These are phyloP conservation scores for Teunomyces lycoperdinae DNA, from an alignment of 805 yeast genomes.

Conservation along the genomic window DNA sequence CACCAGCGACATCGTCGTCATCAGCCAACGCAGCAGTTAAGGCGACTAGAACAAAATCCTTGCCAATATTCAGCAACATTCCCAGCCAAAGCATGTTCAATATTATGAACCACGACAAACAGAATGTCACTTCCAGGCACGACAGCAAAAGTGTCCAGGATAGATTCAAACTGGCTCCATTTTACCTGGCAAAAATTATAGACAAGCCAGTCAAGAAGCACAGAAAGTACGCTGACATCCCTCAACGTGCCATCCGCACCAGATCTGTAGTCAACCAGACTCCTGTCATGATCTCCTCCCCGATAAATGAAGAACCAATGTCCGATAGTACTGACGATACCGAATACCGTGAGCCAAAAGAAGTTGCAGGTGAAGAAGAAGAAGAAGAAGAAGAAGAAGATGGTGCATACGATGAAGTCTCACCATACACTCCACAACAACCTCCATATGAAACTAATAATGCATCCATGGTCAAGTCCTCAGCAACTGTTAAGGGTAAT, in stretches of 20 bases:
- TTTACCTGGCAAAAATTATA: slow-evolving; percentile 39
- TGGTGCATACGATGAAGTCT: slow-evolving; percentile 22
- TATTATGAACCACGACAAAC: slow-evolving; percentile 41
- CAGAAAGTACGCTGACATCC: slow-evolving; percentile 18
- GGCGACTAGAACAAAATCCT: slow-evolving; percentile 44
- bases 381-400: slow-evolving; percentile 26
- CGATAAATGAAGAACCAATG: slow-evolving; percentile 38
- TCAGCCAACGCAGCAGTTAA: slow-evolving; percentile 25
- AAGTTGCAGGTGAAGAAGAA: slow-evolving; percentile 22
- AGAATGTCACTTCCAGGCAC: slow-evolving; percentile 35
- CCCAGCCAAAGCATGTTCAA: slow-evolving; percentile 39
- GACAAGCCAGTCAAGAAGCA: slow-evolving; percentile 33
- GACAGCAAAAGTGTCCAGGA: slow-evolving; percentile 42
- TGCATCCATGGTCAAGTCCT: slow-evolving; percentile 5
- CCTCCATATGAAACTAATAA: slow-evolving; percentile 29
- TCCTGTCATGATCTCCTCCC: slow-evolving; percentile 36
- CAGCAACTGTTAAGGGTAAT: slow-evolving; percentile 6
- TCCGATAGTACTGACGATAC: slow-evolving; percentile 39
- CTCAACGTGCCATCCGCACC: slow-evolving; percentile 41
- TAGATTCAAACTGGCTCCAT: slow-evolving; percentile 45
- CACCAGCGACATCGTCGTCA: slow-evolving; percentile 2
- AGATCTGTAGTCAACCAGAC: slow-evolving; percentile 39
- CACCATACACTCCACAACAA: slow-evolving; percentile 42
- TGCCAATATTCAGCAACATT: slow-evolving; percentile 39
- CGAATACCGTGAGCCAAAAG: slow-evolving; percentile 24